Evolutionary conservation across 78 protist species (phyloP).

Genomic region (Speleostelium caveatum): DNA sequence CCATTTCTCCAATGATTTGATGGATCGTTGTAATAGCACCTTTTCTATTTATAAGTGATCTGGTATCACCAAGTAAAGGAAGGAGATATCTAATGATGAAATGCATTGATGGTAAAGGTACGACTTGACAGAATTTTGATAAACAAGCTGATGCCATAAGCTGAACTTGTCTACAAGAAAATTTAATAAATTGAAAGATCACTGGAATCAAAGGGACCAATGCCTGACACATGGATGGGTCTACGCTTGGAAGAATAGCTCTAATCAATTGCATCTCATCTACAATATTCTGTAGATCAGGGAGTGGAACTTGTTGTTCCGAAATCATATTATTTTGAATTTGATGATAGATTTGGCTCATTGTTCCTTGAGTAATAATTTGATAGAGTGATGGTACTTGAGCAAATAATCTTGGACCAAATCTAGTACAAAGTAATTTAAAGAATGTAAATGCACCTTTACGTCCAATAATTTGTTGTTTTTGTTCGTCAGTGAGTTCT

Average conservation of each 20-base stretch:
- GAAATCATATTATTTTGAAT: background rate
- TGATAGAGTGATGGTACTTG: background rate
- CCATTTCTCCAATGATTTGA: constrained; percentile 55
- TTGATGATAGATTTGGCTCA: background rate
- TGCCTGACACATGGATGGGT: background rate
- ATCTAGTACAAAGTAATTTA: constrained; percentile 8
- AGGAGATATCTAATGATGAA: constrained; percentile 26
- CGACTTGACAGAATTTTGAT: constrained; percentile 25
- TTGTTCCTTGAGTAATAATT: constrained; percentile 1
- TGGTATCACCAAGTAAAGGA: constrained; percentile 59
- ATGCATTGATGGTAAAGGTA: constrained; percentile 48
- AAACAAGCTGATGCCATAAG: constrained; percentile 31
- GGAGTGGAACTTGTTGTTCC: background rate
- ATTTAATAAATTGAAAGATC: constrained; percentile 28
- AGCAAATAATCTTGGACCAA: background rate
- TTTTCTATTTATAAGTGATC: constrained; percentile 17
- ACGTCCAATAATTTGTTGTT: constrained; percentile 16
- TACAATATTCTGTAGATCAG: constrained; percentile 27
- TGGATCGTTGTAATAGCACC: constrained; percentile 62
- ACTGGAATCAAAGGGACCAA: constrained; percentile 19
- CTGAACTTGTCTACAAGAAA: constrained; percentile 39
- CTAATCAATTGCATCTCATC: constrained; percentile 46
- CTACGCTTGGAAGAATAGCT: constrained; percentile 17
- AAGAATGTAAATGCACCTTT: constrained; percentile 13
- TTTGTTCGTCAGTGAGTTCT: background rate